These are phyloP conservation scores for Cladosporium sp. DNA, from an alignment of 2,329 filamentous ascomycete species.

Conservation along the genomic window DNA sequence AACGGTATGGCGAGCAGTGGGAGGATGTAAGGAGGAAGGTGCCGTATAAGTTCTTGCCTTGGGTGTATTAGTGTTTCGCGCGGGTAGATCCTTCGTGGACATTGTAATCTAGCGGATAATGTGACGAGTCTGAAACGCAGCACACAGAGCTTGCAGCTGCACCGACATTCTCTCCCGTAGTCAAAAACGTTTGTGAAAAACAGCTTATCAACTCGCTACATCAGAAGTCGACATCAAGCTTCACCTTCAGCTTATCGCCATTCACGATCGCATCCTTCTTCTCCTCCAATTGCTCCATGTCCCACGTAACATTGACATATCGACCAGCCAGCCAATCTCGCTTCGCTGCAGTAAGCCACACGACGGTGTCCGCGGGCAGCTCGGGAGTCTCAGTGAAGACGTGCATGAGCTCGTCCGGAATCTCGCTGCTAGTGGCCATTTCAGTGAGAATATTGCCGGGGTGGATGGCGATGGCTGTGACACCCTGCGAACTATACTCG, in stretches of 20 bases:
- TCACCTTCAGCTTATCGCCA: conserved; percentile 37
- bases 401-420: conserved; percentile 34
- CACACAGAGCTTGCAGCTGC: neutral
- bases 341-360: conserved; percentile 35
- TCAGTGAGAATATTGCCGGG: conserved; percentile 34
- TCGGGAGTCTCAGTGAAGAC: conserved; percentile 33
- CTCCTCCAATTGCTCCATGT: conserved; percentile 39
- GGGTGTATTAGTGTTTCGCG: conserved; percentile 24
- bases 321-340: conserved; percentile 41
- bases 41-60: conserved; percentile 29
- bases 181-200: neutral
- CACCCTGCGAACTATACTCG: conserved; percentile 44
- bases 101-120: neutral
- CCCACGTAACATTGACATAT: conserved; percentile 42
- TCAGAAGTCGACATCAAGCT: conserved; percentile 21
- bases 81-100: neutral
- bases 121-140: neutral
- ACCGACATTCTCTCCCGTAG: neutral
- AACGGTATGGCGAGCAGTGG: conserved; percentile 32
- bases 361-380: conserved; percentile 35
- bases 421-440: conserved; percentile 35
- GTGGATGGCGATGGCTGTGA: conserved; percentile 49
- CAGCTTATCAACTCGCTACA: neutral
- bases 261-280: conserved; percentile 37
- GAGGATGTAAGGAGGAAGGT: conserved; percentile 27